Percentiles rank a stretch among this genome's conserved stretches.
phyloP scores from a whole-genome alignment of 108 stramenopile genomes.

The Skeletonema tropicum region DNA sequence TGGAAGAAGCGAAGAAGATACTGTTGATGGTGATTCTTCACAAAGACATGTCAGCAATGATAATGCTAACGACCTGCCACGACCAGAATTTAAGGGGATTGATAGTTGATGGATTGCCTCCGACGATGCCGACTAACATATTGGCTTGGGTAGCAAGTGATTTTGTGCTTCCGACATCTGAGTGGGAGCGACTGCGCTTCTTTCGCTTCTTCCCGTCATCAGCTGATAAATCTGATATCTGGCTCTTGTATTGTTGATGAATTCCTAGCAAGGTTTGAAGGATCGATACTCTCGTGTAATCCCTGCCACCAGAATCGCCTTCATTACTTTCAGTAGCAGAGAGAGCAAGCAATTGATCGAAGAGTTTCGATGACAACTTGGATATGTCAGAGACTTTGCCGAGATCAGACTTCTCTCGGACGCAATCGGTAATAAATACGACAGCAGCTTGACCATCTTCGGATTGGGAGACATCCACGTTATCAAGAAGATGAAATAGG shows the following conservation, averaged over 20 bases:
- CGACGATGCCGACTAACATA: slow-evolving; percentile 41
- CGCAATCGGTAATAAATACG: slow-evolving; percentile 63
- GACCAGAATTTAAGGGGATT: slow-evolving; percentile 35
- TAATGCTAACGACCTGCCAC: slow-evolving; percentile 45
- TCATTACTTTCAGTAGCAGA: slow-evolving; percentile 28
- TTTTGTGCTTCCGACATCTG: slow-evolving; percentile 32
- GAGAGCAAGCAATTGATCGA: slow-evolving; percentile 38
- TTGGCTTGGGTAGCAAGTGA: slow-evolving; percentile 38
- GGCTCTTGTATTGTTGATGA: slow-evolving; percentile 37
- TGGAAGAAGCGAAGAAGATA: slow-evolving; percentile 64
- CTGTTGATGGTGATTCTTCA: slow-evolving; percentile 56
- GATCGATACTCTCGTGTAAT: slow-evolving; percentile 49
- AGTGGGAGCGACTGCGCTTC: slow-evolving; percentile 43
- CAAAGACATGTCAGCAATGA: slow-evolving; percentile 62
- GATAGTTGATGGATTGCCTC: slow-evolving; percentile 28
- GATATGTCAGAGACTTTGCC: slow-evolving; percentile 26
- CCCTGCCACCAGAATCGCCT: slow-evolving; percentile 48
- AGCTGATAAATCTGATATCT: slow-evolving; percentile 16
- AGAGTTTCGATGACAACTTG: slow-evolving; percentile 47
- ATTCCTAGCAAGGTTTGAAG: slow-evolving; percentile 39
- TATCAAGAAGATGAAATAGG: slow-evolving; percentile 47
- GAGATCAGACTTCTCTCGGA: slow-evolving; percentile 50
- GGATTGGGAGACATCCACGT: slow-evolving; percentile 22
- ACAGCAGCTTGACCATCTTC: slow-evolving; percentile 48
- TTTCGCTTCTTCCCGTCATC: slow-evolving; percentile 25